Evolutionary conservation across 495 filamentous ascomycete genomes (phyloP), one percentile per base, ranked within the genome.

Genomic region (Platismatia glauca): DNA sequence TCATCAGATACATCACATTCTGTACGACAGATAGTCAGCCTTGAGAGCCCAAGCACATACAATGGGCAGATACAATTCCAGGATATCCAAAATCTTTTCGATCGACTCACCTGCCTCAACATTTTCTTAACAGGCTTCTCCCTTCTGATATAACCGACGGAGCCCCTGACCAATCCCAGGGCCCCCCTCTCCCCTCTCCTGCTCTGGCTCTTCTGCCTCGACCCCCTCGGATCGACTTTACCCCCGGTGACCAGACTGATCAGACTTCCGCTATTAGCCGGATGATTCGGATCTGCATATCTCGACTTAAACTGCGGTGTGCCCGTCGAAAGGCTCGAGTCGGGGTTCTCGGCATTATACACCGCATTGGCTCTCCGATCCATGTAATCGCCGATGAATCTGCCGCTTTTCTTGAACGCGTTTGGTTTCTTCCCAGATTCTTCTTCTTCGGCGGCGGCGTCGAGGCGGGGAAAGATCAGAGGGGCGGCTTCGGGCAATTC

Each of bases 401-500:
- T 71, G 55, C 71, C 66, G 44, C 71, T 71, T 39, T 73, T 72
- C 63, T 73, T 76, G 50, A 77, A 58, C 37, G 70, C 69, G 29
- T 64, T 67, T n/a, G 73, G 62, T 60, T 74, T 74, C 59, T 74
- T 70, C n/a, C 57, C 55, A 31, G 64, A 58, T 71, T 71, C 59
- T 55, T 72, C 44, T 31, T 67, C 65, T 16, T 66, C 68, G 0
- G 71, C 74, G 1, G 76, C 59, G 35, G 72, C 66, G 37, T 84
- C 81, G 3, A 85, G 72, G 18, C 69, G 73, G 2, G 83, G 83
- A 63, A 79, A 85, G 27, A 83, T 69, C 8, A 87, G 68, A 0
- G 80, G 80, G 2, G 83, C 83, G 6, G 77, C 68, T 60, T 83
- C 77, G 0, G 78, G 81, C 58, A 84, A 72, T 37, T 77, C 72